Evolutionary conservation across 148 eudicot species (phyloP).

Genomic region (Rhododendron vialii): DNA sequence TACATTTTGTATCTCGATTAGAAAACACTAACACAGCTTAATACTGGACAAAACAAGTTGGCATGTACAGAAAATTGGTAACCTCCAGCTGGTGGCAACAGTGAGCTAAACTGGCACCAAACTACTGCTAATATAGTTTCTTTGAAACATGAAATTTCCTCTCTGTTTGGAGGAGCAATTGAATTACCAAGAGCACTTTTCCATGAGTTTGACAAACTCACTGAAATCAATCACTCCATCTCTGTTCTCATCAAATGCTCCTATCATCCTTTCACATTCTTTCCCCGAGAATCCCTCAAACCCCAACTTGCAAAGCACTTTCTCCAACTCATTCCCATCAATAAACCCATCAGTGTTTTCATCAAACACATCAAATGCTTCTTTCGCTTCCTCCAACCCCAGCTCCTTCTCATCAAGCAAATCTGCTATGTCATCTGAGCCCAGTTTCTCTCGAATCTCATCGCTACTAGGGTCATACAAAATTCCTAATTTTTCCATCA

Average conservation of each 20-base stretch:
- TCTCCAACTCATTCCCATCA: constrained; percentile 45
- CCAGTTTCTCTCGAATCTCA: background rate
- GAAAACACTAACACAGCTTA: too few species aligned
- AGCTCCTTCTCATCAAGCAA: constrained; percentile 38
- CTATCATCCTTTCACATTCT: constrained; percentile 45
- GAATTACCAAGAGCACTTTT: constrained; percentile 2
- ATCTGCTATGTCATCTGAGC: constrained; percentile 9
- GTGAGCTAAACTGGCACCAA: background rate
- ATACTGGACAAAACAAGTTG: background rate
- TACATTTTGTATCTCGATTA: background rate
- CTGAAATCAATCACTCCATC: constrained; percentile 41
- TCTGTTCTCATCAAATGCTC: constrained; percentile 37
- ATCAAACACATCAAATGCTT: constrained; percentile 61
- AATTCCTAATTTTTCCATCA: constrained; percentile 32
- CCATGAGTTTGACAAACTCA: constrained; percentile 47
- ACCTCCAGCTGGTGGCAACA: background rate
- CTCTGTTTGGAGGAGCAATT: background rate
- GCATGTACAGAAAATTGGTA: too few species aligned
- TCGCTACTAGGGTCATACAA: constrained; percentile 4
- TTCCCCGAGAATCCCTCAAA: constrained; percentile 18
- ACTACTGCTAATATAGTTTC: background rate
- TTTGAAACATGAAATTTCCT: background rate
- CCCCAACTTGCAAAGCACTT: constrained; percentile 39
- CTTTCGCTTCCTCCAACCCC: constrained; percentile 43
- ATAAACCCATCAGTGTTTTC: constrained; percentile 55